Evolutionary conservation across 306 rosid genomes (phyloP).

Genomic region (Medicago lupulina): DNA sequence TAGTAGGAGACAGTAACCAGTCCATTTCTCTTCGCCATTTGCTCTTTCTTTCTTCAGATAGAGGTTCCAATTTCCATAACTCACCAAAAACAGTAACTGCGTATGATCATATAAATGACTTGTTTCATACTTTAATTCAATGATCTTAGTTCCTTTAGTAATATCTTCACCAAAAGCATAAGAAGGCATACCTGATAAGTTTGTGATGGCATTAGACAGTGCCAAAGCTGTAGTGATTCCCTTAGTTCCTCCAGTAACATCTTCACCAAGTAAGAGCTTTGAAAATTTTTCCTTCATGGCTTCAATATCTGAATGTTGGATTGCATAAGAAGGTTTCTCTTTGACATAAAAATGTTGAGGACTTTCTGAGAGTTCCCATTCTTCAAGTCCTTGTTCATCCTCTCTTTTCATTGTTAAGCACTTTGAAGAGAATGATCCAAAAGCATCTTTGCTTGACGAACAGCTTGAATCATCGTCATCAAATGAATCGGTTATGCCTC

Average conservation of each 20-base stretch:
- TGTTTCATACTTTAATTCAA: too few relatives aligned
- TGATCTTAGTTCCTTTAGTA: too few relatives aligned
- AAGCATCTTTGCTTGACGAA: constrained; percentile 84
- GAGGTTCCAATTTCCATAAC: constrained; percentile 94
- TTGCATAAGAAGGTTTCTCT: constrained; percentile 60
- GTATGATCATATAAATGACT: too few relatives aligned
- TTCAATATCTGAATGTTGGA: constrained; percentile 70
- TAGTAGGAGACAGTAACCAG: constrained; percentile 92
- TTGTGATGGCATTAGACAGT: constrained; percentile 82
- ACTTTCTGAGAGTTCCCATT: constrained; percentile 73
- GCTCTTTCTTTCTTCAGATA: constrained; percentile 73
- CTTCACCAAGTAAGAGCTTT: constrained; percentile 87
- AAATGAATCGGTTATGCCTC: constrained; percentile 75
- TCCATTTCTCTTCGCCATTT: constrained; percentile 90
- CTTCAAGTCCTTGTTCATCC: constrained; percentile 66
- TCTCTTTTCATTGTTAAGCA: constrained; percentile 68
- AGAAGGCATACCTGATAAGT: constrained; percentile 69
- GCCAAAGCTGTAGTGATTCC: constrained; percentile 81
- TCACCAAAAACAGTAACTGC: constrained; percentile 90
- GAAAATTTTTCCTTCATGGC: constrained; percentile 88
- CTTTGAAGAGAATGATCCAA: constrained; percentile 86
- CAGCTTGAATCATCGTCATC: constrained; percentile 78
- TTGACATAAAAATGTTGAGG: constrained; percentile 62
- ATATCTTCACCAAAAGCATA: too few relatives aligned
- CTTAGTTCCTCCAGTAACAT: constrained; percentile 82